phyloP scores from a whole-genome alignment of 768 basidiomycete species.

The Collybia nuda region DNA sequence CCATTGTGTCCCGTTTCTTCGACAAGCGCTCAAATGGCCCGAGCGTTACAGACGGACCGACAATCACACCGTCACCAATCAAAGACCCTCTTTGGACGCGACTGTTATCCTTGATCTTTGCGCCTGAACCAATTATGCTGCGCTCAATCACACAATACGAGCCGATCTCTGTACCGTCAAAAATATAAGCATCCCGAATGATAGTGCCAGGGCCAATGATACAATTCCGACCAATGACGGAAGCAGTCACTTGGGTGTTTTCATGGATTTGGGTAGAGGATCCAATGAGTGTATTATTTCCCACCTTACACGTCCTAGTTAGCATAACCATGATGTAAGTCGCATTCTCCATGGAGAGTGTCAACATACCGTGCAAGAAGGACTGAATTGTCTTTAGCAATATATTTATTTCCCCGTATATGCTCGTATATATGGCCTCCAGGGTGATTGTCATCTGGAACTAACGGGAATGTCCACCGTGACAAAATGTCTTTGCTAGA shows the following conservation, averaged over 20 bases:
- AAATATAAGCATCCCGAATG: conserved; percentile 79
- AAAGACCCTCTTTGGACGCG: conserved; percentile 74
- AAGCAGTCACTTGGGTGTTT: conserved; percentile 62
- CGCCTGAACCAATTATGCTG: conserved; percentile 81
- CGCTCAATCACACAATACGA: conserved; percentile 69
- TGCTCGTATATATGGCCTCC: conserved; percentile 83
- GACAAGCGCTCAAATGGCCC: conserved; percentile 74
- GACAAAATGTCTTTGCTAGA: conserved; percentile 88
- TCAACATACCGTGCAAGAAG: conserved; percentile 72
- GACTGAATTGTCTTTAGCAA: conserved; percentile 77
- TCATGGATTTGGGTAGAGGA: conserved; percentile 67
- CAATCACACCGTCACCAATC: conserved; percentile 75
- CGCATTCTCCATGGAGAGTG: background rate
- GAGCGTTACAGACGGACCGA: conserved; percentile 73
- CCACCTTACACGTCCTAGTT: conserved; percentile 78
- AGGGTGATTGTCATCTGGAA: conserved; percentile 92
- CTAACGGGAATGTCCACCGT: conserved; percentile 93
- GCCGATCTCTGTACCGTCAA: conserved; percentile 74
- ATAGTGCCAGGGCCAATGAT: conserved; percentile 68
- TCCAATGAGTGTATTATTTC: conserved; percentile 85
- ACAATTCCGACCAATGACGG: conserved; percentile 79
- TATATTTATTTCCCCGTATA: conserved; percentile 85
- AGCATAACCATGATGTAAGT: background rate
- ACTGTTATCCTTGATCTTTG: conserved; percentile 67
- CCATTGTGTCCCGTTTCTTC: conserved; percentile 38